Evolutionary conservation across 1,139 yeast genomes (phyloP).

Genomic region (Arxiozyma slooffiae): DNA sequence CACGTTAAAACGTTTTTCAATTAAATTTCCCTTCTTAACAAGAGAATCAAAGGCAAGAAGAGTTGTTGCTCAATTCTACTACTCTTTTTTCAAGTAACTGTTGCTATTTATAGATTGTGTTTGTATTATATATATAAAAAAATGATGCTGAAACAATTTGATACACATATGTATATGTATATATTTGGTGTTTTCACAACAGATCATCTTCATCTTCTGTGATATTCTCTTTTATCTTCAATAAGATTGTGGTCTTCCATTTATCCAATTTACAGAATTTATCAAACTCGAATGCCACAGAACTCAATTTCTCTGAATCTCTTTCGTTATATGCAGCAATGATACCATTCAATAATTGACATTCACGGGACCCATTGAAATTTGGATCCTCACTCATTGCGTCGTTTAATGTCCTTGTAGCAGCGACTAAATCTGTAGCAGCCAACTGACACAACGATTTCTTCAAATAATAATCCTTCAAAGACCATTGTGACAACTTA

Average conservation of each 20-base stretch:
- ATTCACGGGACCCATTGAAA: slow-evolving; percentile 73
- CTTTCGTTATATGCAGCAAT: slow-evolving; percentile 69
- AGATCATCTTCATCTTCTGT: slow-evolving; percentile 63
- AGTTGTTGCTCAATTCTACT: too few species aligned
- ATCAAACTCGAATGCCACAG: slow-evolving; percentile 72
- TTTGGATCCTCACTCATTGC: slow-evolving; percentile 66
- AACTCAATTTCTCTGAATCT: slow-evolving; percentile 67
- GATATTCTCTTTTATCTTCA: slow-evolving; percentile 69
- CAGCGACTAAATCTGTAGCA: slow-evolving; percentile 76
- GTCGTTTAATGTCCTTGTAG: slow-evolving; percentile 57
- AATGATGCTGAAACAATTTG: too few species aligned
- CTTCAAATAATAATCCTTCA: slow-evolving; percentile 85
- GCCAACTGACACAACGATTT: slow-evolving; percentile 76
- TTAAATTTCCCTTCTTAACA: too few species aligned
- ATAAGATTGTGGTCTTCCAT: slow-evolving; percentile 79
- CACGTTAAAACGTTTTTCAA: too few species aligned
- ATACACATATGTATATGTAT: too few species aligned
- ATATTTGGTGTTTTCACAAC: slow-evolving; percentile 9
- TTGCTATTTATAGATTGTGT: too few species aligned
- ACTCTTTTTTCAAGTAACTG: too few species aligned
- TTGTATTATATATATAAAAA: too few species aligned
- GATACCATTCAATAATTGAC: slow-evolving; percentile 51
- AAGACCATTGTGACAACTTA: slow-evolving; percentile 75
- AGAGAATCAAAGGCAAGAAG: too few species aligned
- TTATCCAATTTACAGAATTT: slow-evolving; percentile 84